These are phyloP conservation scores for Pseudogymnoascus pannorum DNA, from an alignment of 2,329 filamentous ascomycete genomes.

Conservation along the genomic window DNA sequence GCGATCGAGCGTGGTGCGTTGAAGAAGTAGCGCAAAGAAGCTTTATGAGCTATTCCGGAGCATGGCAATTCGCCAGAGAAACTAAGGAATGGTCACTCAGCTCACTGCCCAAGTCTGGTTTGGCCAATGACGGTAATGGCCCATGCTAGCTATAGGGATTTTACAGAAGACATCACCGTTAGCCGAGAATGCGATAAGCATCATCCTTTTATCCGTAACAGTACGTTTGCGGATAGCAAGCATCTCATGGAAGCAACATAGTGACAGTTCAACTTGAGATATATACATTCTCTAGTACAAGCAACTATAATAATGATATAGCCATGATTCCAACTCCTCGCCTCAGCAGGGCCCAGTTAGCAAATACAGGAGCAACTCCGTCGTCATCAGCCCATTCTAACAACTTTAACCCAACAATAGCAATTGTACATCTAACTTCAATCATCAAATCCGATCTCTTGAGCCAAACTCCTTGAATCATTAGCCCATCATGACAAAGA, in stretches of 20 bases:
- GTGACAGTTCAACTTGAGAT: background rate
- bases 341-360: background rate
- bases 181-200: constrained; percentile 2
- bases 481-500: background rate
- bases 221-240: background rate
- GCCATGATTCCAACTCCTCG: background rate
- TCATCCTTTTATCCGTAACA: background rate
- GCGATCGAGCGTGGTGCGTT: background rate
- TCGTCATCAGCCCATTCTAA: background rate
- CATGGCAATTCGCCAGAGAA: constrained; percentile 1
- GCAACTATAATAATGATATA: background rate
- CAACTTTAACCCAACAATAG: background rate
- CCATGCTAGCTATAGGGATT: background rate
- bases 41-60: background rate
- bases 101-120: background rate
- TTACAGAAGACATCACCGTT: background rate
- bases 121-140: background rate
- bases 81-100: background rate
- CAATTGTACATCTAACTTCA: constrained; percentile 5
- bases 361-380: background rate
- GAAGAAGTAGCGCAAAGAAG: background rate
- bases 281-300: constrained; percentile 2
- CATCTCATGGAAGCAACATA: background rate
- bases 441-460: constrained; percentile 1
- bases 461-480: background rate